Base-by-base conservation (phyloP, 2,329 filamentous ascomycete species). In the Aspergillus nomiae region DNA sequence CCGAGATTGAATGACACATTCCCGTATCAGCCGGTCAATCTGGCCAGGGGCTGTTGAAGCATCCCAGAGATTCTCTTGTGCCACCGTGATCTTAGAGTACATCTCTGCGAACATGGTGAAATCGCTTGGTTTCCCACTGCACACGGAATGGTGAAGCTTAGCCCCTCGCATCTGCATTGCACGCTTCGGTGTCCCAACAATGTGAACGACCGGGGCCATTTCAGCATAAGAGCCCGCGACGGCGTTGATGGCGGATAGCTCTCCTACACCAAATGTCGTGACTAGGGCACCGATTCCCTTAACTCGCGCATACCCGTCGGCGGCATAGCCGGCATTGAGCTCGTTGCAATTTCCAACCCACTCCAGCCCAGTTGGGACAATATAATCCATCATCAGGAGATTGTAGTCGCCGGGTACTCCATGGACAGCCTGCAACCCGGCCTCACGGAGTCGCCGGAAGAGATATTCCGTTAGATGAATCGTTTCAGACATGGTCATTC, bases 201-300 rank as follows among this genome's bases (percentile, higher is more conserved):
- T 82, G 67, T 89, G 86, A 4, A 88, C 82, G 4, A 93, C 83
- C 1, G 90, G 89, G 4, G 91, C 88, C 68, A 86, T 85, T 76
- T 94, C 91, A 0, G 89, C 89, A 77, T 86, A 92, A 43, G 90
- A 86, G 16, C 90, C 91, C 1, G 90, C 90, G 58, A 92, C 77
- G 30, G 88, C 90, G 71, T 92, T 92, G 71, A 92, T 82, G 59
- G 90, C 89, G 1, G 90, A 92, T 9, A 85, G 74, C 67, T 85
- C 83, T 11, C 83, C 90, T 4, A 92, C 90, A 56, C 91, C 91
- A 66, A 70, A 68, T 19, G 69, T 70, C 21, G 69, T 76, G 2
- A 76, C 64, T 8, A 75, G 36, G 0, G 73, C 73, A 12, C 38
- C 59, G 12, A 50, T 51, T 28, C 66, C 74, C 28, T 74, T 74